Base-by-base conservation (phyloP, 805 yeast species). In the Candida montana region DNA sequence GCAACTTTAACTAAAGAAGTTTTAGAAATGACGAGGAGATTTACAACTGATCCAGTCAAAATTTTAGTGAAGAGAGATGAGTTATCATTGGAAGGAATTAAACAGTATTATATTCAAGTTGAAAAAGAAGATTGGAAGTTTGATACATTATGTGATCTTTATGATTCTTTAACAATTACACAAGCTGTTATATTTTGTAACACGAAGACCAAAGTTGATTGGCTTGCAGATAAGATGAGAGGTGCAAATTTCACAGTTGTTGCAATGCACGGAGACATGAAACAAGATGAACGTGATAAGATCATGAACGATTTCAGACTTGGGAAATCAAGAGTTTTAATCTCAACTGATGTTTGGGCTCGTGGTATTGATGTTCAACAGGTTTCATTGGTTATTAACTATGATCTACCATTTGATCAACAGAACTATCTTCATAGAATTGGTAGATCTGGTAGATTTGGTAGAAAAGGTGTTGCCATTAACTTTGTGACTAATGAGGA, bases 281-380 rank as follows among this genome's bases (percentile, higher is more conserved):
- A 86, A 57, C 99, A 93, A 69, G 83, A 82, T 57, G 96, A 91
- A 63, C 78, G 99, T 69, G 97, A 93, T 67, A 71, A 78, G 56
- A 86, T 93, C 55, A 93, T 93, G 99, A 79, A 80, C 63, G 97
- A 90, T 65, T 93, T 93, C 79, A 77, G 99, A 65, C 73, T 83
- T 45, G 99, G 99, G 46, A 79, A 84, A 52, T 86, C 96, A 41
- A 79, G 99, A 63, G 91, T 93, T 38, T 72, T 93, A 63, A 93
- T 93, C 61, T 83, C 97, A 53, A 93, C 99, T 32, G 99, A 93
- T 68, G 84, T 93, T 58, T 85, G 91, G 83, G 99, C 99, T 38
- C 78, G 99, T 68, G 99, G 99, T 62, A 93, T 91, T 52, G 99
- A 91, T 68, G 98, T 91, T 47, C 99, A 91, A 72, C 98, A 91